Percentiles rank a stretch among this genome's conserved stretches.
These are phyloP conservation scores for Rhizopogon vinicolor DNA, from an alignment of 768 basidiomycete species.

Conservation along the genomic window DNA sequence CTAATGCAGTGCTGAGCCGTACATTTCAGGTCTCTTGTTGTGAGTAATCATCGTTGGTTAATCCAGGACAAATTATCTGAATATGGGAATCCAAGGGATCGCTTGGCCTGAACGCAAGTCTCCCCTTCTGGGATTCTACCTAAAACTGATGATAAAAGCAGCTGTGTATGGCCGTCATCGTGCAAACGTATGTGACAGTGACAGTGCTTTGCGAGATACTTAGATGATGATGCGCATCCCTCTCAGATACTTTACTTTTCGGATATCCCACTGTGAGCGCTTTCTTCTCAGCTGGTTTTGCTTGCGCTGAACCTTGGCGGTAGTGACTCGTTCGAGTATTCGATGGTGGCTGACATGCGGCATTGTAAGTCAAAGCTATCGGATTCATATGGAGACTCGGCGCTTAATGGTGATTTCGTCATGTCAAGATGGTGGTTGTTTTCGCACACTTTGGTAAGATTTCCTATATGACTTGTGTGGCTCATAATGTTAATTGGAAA, in stretches of 20 bases:
- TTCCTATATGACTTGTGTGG: slow-evolving; percentile 17
- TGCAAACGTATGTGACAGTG: slow-evolving; percentile 32
- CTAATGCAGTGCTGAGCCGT: background rate
- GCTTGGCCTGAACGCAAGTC: slow-evolving; percentile 7
- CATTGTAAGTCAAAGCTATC: slow-evolving; percentile 15
- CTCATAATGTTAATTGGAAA: background rate
- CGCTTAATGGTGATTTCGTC: background rate
- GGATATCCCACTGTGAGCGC: slow-evolving; percentile 3
- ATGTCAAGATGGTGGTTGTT: slow-evolving; percentile 23
- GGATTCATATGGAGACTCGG: background rate
- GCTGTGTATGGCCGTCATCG: slow-evolving; percentile 38
- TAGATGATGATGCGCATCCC: background rate
- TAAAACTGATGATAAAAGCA: slow-evolving; percentile 8
- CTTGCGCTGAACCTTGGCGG: background rate
- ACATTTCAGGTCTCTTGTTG: slow-evolving; percentile 5
- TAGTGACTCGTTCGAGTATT: slow-evolving; percentile 28
- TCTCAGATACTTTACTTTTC: slow-evolving; percentile 6
- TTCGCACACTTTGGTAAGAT: slow-evolving; percentile 37
- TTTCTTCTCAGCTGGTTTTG: background rate
- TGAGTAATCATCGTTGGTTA: background rate
- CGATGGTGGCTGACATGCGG: slow-evolving; percentile 33
- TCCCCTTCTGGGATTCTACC: background rate
- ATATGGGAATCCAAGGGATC: background rate
- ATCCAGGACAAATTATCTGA: background rate
- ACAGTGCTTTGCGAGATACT: background rate